Evolutionary conservation across 2,329 filamentous ascomycete species (phyloP), one percentile per base, ranked within the genome.

Genomic region (Macrophomina phaseolina): DNA sequence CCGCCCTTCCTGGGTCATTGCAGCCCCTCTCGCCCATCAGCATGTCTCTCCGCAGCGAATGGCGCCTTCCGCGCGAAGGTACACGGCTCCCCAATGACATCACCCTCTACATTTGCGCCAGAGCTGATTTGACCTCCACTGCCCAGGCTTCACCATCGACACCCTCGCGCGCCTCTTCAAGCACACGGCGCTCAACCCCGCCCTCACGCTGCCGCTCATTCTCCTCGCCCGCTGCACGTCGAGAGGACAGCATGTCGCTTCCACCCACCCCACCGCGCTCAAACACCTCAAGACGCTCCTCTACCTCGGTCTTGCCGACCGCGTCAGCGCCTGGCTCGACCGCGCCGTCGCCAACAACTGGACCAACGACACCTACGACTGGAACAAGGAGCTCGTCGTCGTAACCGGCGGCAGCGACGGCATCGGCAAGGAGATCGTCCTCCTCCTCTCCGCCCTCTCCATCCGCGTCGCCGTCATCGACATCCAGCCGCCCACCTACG

Each of bases 381-480:
- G 90, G 89, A 79, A 82, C 28, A 64, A 52, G n/a, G 91, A 93
- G 79, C 83, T 93, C 61, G 88, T 91, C 2, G 81, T 93, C 51
- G 84, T 94, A 23, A 94, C 91, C 0, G 91, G 92, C 7, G 91
- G 91, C 7, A 88, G 89, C 49, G 87, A 87, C 66, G 91, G 91
- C 0, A 93, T 94, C 72, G 91, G 91, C 14, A 86, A 85, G 23
- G 80, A 85, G 45, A 83, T 92, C 3, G 90, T 90, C 14, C 82
- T 84, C 69, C 76, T 89, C 64, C 81, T 95, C n/a, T 88, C 87
- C 0, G 86, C 89, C 74, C 81, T 80, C 68, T 86, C 86, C 1
- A 82, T 91, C 70, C 90, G 86, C 70, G 89, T 93, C 40, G 89
- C 89, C 0, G 88, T 93, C 2, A 76, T 94, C 42, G 91, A 94